Evolutionary conservation across 2,329 filamentous ascomycete genomes (phyloP).

Genomic region (Ophiostoma montium): DNA sequence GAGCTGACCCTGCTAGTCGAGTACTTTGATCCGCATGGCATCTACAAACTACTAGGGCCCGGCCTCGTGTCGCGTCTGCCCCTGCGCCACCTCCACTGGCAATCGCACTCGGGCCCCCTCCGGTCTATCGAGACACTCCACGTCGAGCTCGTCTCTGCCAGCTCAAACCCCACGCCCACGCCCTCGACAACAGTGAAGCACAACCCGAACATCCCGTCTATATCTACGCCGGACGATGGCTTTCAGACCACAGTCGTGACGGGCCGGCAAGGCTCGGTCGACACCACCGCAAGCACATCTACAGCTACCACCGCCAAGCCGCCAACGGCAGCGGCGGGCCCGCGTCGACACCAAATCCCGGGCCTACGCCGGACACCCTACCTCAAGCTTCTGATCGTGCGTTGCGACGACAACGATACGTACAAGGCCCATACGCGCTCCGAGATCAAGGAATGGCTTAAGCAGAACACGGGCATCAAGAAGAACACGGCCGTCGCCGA

Average conservation of each 20-base stretch:
- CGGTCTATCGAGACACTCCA: conserved; percentile 90
- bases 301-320: not conserved
- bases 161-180: conserved; percentile 26
- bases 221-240: conserved; percentile 34
- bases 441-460: conserved; percentile 83
- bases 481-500: conserved; percentile 57
- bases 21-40: conserved; percentile 83
- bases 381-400: conserved; percentile 74
- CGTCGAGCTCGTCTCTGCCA: conserved; percentile 65
- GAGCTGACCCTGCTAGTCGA: conserved; percentile 47
- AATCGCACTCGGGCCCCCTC: conserved; percentile 79
- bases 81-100: conserved; percentile 89
- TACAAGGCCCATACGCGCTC: conserved; percentile 73
- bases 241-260: conserved; percentile 44
- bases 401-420: conserved; percentile 89
- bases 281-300: conserved; percentile 12
- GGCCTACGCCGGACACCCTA: conserved; percentile 88
- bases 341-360: conserved; percentile 73
- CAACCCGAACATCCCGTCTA: not conserved
- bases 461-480: conserved; percentile 49
- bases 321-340: not conserved
- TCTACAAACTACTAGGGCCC: conserved; percentile 70
- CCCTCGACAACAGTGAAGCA: not conserved
- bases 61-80: conserved; percentile 69
- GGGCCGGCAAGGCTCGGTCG: conserved; percentile 24